Evolutionary conservation across 495 filamentous ascomycete species (phyloP).

Genomic region (Penicillium ochrochloron): DNA sequence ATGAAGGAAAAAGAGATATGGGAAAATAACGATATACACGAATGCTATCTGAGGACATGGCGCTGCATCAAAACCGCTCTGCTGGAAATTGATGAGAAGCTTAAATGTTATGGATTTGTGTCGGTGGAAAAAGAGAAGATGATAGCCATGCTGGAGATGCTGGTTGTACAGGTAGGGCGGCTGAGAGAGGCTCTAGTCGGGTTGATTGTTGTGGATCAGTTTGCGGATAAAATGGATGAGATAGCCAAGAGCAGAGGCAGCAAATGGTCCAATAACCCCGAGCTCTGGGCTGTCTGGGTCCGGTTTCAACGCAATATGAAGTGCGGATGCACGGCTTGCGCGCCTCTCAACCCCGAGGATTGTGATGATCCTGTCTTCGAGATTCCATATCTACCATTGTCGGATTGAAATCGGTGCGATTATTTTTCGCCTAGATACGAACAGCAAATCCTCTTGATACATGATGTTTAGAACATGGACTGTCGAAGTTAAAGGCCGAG

Average conservation of each 20-base stretch:
- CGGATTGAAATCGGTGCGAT: not conserved
- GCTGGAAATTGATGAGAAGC: not conserved
- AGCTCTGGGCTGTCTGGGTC: not conserved
- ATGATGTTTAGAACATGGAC: not conserved
- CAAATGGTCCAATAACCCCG: not conserved
- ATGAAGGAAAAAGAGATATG: constrained; percentile 6
- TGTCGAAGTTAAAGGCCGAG: too few species aligned
- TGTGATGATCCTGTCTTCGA: constrained; percentile 1
- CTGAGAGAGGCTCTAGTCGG: not conserved
- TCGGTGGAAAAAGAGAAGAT: not conserved
- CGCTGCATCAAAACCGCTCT: not conserved
- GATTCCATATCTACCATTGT: not conserved
- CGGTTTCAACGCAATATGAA: constrained; percentile 1
- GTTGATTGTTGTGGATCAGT: constrained; percentile 1
- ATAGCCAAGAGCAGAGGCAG: not conserved
- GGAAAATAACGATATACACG: constrained; percentile 7
- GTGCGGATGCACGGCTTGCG: constrained; percentile 8
- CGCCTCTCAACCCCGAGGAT: not conserved
- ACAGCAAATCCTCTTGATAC: not conserved
- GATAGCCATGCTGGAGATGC: constrained; percentile 4
- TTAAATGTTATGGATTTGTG: constrained; percentile 1
- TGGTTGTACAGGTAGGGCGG: not conserved
- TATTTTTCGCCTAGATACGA: not conserved
- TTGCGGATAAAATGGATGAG: constrained; percentile 7
- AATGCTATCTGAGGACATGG: constrained; percentile 2